Base-by-base conservation (phyloP, 75 land plant species). In the Pinus tabuliformis region DNA sequence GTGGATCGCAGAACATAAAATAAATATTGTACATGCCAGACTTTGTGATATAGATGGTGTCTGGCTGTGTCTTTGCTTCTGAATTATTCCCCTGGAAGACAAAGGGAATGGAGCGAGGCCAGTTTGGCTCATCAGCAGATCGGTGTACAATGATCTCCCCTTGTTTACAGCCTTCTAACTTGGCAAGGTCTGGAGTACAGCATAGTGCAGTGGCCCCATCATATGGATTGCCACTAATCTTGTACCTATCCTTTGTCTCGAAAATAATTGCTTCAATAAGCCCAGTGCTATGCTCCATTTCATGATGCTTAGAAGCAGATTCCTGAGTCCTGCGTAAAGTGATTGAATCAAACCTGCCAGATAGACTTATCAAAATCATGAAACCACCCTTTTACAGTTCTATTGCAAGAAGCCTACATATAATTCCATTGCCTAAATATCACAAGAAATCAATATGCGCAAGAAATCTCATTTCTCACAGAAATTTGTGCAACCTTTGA, bases 21-120 rank as follows among this genome's bases (percentile, higher is more conserved):
- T 84, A 86, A 28, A 86, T 75, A 72, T 78, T 78, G 72, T 86
- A 86, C 79, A 84, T 84, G 65, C 88, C 88, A 22, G 82, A 84
- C 52, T 57, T 76, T 18, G 77, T 59, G 30, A 86, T 80, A 17
- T 22, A 15, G 21, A 86, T 78, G 39, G 74, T 49, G 24, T 80
- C 68, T n/a, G 81, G 52, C 9, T 62, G 64, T 76, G 80, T 77
- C 4, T 6, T 56, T 28, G 77, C 64, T 58, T 76, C 76, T 22
- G n/a, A 64, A 14, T 61, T 54, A 28, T 33, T 37, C 33, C 78
- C 82, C 17, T 72, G 68, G 54, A 84, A 84, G 62, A 49, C 49
- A 13, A 85, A 73, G 22, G 60, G 71, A 12, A 83, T 79, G 28
- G 66, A 56, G 30, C 61, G 64, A 33, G 88, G 88, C 82, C 86